Evolutionary conservation across 306 rosid genomes (phyloP).

Genomic region (Crotalaria pallida): DNA sequence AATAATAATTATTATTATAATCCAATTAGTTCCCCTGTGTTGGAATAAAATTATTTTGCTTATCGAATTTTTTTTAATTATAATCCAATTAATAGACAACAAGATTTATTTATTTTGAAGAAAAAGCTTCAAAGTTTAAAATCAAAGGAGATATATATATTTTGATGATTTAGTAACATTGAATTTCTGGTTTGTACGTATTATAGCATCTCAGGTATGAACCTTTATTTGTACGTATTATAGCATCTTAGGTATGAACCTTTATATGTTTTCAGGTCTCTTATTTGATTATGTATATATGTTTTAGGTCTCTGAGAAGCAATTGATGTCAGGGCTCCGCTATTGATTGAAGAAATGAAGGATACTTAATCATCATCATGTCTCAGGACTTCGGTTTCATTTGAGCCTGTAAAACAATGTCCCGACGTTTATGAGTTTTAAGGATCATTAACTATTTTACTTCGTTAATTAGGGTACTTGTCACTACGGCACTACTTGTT

Average conservation of each 20-base stretch:
- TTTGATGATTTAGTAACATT: background rate
- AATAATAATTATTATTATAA: too few species aligned
- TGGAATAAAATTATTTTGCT: too few species aligned
- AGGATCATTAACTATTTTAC: conserved; percentile 28
- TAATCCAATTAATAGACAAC: too few species aligned
- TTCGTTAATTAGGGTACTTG: conserved; percentile 23
- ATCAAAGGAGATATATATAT: background rate
- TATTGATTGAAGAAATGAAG: conserved; percentile 66
- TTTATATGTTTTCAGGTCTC: background rate
- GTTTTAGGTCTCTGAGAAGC: conserved; percentile 74
- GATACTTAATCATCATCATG: background rate
- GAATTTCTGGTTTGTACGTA: background rate
- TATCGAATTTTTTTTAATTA: too few species aligned
- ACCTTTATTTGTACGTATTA: background rate
- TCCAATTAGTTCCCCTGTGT: too few species aligned
- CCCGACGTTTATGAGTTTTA: conserved; percentile 31
- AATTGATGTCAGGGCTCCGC: conserved; percentile 56
- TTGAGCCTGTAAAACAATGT: conserved; percentile 30
- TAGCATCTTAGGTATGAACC: background rate
- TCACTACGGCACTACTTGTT: conserved; percentile 28
- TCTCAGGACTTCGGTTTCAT: conserved; percentile 24
- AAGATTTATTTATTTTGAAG: background rate
- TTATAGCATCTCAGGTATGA: background rate
- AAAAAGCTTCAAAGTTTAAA: background rate
- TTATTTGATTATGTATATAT: background rate